Conservation (phyloP, 2,329 filamentous ascomycete species). For the Sarocladiaceae sp. region DNA sequence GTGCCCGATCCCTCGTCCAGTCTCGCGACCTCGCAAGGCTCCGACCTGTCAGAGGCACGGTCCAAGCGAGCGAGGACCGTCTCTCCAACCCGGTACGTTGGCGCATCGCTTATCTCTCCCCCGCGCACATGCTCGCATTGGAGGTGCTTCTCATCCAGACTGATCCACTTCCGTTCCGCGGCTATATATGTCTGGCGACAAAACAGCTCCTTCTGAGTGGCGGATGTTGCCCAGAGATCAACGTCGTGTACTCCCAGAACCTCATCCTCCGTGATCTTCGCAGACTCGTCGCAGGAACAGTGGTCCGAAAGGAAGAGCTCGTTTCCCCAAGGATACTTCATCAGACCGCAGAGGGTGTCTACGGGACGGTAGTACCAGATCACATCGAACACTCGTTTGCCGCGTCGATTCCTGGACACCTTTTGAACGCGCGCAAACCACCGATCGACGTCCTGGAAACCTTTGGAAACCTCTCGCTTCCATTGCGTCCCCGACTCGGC, state of each 20-base stretch:
- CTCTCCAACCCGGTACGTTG: conserved; percentile 44
- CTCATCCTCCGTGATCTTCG: conserved; percentile 45
- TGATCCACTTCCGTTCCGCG: conserved; percentile 54
- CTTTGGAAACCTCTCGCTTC: conserved; percentile 41
- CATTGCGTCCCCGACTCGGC: conserved; percentile 47
- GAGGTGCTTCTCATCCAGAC: conserved; percentile 48
- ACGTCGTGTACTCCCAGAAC: conserved; percentile 53
- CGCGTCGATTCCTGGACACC: conserved; percentile 31
- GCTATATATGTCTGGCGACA: conserved; percentile 64
- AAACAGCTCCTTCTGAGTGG: conserved; percentile 49
- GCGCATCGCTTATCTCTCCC: neutral
- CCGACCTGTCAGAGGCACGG: conserved; percentile 31
- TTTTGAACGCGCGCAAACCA: conserved; percentile 69
- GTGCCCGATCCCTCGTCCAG: conserved; percentile 19
- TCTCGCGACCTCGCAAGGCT: conserved; percentile 53
- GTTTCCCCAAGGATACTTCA: conserved; percentile 62
- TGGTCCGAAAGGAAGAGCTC: conserved; percentile 74
- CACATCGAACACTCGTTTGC: conserved; percentile 48
- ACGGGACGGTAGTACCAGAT: conserved; percentile 68
- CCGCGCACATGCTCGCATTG: conserved; percentile 37
- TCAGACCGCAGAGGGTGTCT: conserved; percentile 63
- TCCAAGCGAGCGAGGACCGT: conserved; percentile 46
- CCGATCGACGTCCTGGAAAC: conserved; percentile 37
- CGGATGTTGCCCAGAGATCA: conserved; percentile 47
- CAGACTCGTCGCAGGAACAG: conserved; percentile 56